Evolutionary conservation across 208 protist genomes (phyloP), one percentile per base, ranked within the genome.

Genomic region (Trypanosoma scelopori): DNA sequence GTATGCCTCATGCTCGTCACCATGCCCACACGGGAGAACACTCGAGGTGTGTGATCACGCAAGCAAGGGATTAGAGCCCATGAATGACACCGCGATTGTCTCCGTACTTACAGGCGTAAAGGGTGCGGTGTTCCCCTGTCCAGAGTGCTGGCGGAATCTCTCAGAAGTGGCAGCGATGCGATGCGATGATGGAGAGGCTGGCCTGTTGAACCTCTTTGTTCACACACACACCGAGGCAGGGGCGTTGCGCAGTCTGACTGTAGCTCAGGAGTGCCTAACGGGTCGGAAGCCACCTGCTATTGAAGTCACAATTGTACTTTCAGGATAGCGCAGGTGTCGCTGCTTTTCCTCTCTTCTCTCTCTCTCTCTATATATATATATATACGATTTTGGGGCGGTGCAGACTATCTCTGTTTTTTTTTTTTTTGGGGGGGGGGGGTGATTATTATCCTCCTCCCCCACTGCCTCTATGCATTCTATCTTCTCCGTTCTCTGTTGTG

Each of bases 131-230:
- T 89, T 87, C 58, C 89, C 89, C 5, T 94, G 89, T 39, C 71
- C 81, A 16, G 81, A 92, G 66, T 94, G 89, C 62, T 94, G 89
- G 89, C 48, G 60, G 12, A 76, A 92, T 47, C 46, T 94, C 2
- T 59, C 69, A 1, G 57, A 62, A 12, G 82, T 94, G 18, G 86
- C 81, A 9, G 65, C 46, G 32, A 69, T 79, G 64, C 71, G 83
- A 1, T 55, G 43, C n/a, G 59, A 77, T 5, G 59, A 71, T 18
- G 47, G 62, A 7, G 60, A 60, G 15, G n/a, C 5, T 0, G 47
- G 78, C 22, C 79, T 79, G 5, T 46, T 94, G 18, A 62, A 79
- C 22, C 59, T 94, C 1, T 85, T 87, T 57, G 50, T 72, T 20
- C 53, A 63, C 6, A 13, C 66, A 30, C 48, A 57, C 22, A 63